Conservation (phyloP, 2,329 filamentous ascomycete genomes). For the Aspergillus terreus region DNA sequence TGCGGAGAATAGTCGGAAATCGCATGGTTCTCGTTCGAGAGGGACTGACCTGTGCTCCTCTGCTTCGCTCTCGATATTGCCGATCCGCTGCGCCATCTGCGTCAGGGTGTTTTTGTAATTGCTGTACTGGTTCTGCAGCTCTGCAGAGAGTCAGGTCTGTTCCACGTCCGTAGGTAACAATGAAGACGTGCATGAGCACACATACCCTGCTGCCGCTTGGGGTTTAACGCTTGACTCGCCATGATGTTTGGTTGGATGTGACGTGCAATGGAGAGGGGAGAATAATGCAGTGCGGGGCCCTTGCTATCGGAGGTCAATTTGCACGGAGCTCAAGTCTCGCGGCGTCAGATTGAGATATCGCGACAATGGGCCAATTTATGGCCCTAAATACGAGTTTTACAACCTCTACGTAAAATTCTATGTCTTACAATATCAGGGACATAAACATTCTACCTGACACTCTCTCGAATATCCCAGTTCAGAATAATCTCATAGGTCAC, state of each 20-base stretch:
- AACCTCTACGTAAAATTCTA: too few relatives aligned
- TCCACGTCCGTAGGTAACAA: too few relatives aligned
- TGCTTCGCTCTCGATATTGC: constrained; percentile 93
- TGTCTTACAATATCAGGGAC: too few relatives aligned
- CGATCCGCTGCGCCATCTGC: constrained; percentile 92
- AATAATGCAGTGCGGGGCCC: constrained; percentile 30
- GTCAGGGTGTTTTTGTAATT: constrained; percentile 70
- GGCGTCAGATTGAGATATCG: too few relatives aligned
- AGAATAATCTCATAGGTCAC: constrained; percentile 11
- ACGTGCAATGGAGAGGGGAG: constrained; percentile 7
- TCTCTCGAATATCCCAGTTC: constrained; percentile 16
- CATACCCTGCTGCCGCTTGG: constrained; percentile 47
- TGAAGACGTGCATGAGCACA: background rate
- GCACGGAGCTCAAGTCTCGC: background rate
- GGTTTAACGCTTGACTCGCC: constrained; percentile 38
- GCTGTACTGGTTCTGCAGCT: constrained; percentile 49
- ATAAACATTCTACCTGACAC: background rate
- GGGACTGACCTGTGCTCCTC: constrained; percentile 90
- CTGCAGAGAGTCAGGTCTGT: constrained; percentile 25
- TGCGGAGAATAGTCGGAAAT: background rate
- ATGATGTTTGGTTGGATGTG: constrained; percentile 20
- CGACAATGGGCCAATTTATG: too few relatives aligned
- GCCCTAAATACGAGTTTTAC: too few relatives aligned
- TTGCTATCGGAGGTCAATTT: constrained; percentile 10
- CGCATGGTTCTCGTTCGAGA: background rate